Evolutionary conservation across 2,329 filamentous ascomycete genomes (phyloP), one percentile per base, ranked within the genome.

Genomic region (Colletotrichum liaoningense): DNA sequence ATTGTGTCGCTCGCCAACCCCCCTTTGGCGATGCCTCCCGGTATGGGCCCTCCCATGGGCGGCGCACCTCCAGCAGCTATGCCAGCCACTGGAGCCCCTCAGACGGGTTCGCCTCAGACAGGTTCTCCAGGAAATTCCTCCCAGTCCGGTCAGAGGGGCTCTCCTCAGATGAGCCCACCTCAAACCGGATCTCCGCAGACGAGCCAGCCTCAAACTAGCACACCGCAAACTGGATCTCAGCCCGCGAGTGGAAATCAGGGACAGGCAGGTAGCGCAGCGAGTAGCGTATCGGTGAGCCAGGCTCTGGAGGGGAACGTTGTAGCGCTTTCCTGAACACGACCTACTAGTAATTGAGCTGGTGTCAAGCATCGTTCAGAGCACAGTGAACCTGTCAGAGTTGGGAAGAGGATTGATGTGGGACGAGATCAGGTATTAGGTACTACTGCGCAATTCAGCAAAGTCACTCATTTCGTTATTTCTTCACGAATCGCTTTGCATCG

Each of bases 21-120:
- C 1, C 79, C 78, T 1, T 67, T 73, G 49, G 78, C 75, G 64
- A 81, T 75, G 2, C 81, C 77, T 22, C 77, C 75, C 5, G 19
- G 12, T 26, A 22, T 24, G 38, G 54, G 54, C 12, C 24, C 22
- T n/a, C 24, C 54, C 26, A 42, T 42, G 38, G 38, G 38, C 14
- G 54, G 54, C 11, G 54, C 24, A 14, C 54, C 54, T 16, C 54
- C 54, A 11, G 54, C 11, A 22, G 26, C 24, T 8, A 16, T 38
- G 14, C n/a, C 46, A 14, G 12, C 57, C 8, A 16, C 9, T 19
- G 42, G 42, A 9, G 11, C 42, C 9, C 42, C 24, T 5, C 19
- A 9, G 5, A 5, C 19, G 16, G 38, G 22, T 22, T 42, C 38
- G 19, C 38, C 24, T 2, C 16, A 16, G 16, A n/a, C 30, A 19